Evolutionary conservation across 2,329 filamentous ascomycete species (phyloP), one percentile per base, ranked within the genome.

Genomic region (Bipolaris gigantea): DNA sequence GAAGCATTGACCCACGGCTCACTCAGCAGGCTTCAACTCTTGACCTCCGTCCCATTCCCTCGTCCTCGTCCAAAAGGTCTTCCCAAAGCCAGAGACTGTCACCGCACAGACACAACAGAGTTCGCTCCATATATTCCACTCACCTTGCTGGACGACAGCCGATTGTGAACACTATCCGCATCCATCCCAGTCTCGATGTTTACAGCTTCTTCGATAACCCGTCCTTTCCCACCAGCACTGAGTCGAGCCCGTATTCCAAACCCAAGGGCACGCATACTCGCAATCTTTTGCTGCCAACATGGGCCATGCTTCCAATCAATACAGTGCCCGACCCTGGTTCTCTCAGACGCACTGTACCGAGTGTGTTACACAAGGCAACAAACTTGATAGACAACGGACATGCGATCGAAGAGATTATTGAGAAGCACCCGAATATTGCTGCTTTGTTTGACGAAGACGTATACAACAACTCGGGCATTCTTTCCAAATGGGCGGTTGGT

Each of bases 281-380:
- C 18, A 63, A 67, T 27, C 32, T 67, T 1, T 63, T 56, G 11
- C 18, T 67, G n/a, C 64, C 64, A 2, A 66, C 59, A 3, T 67
- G 64, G 64, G 57, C 64, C 7, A 67, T 67, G 64, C 57, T 64
- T 49, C 58, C 64, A 3, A 55, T 65, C 7, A 67, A 59, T 32
- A 63, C 63, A 2, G 45, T 53, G 9, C 57, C 62, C 1, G 63
- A 66, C 27, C 61, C 63, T 6, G 64, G 64, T 0, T 63, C 61
- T 2, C 18, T 65, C 2, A 56, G 43, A 21, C 38, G 53, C 16
- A 57, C 55, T 4, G 55, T 66, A 2, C 39, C 48, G 7, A 25
- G 34, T 10, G 45, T 66, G 25, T n/a, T 62, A 1, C 48, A 56
- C 8, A 53, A 66, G 53, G 56, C 60, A 4, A 44, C 60, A 8